These are phyloP conservation scores for sweet orange (Citrus sinensis) DNA, from an alignment of 345 rosid genomes.

Conservation along the genomic window DNA sequence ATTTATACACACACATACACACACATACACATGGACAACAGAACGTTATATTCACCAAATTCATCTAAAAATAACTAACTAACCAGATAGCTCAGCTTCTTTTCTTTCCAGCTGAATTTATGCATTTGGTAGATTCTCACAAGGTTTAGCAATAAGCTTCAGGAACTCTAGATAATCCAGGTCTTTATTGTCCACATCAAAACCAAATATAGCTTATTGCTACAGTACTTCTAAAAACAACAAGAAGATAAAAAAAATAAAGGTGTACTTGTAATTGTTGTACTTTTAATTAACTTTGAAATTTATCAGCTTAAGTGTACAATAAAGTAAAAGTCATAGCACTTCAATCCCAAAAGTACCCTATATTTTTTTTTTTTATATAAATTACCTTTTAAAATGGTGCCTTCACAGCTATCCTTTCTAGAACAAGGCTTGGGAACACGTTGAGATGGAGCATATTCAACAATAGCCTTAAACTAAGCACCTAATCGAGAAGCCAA, in stretches of 20 bases:
- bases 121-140: slow-evolving; percentile 59
- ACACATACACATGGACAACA: too few species aligned
- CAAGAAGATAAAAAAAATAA: neutral
- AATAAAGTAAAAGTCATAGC: accelerated
- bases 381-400: slow-evolving; percentile 42
- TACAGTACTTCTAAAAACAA: neutral
- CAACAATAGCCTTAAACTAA: slow-evolving; percentile 59
- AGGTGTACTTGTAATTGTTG: neutral
- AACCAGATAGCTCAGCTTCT: slow-evolving; percentile 63
- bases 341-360: neutral
- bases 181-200: slow-evolving; percentile 23
- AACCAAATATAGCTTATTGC: neutral
- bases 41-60: neutral
- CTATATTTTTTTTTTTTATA: too few species aligned
- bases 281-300: too few species aligned
- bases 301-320: neutral
- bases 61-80: neutral
- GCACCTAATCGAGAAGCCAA: slow-evolving; percentile 30
- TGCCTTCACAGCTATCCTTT: slow-evolving; percentile 50
- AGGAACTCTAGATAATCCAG: slow-evolving; percentile 69
- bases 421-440: slow-evolving; percentile 42
- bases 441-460: slow-evolving; percentile 70
- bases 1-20: too few species aligned
- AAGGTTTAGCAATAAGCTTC: slow-evolving; percentile 54
- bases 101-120: slow-evolving; percentile 62